Base-by-base conservation (phyloP, 2,329 filamentous ascomycete genomes). In the Didymosphaeria variabile region DNA sequence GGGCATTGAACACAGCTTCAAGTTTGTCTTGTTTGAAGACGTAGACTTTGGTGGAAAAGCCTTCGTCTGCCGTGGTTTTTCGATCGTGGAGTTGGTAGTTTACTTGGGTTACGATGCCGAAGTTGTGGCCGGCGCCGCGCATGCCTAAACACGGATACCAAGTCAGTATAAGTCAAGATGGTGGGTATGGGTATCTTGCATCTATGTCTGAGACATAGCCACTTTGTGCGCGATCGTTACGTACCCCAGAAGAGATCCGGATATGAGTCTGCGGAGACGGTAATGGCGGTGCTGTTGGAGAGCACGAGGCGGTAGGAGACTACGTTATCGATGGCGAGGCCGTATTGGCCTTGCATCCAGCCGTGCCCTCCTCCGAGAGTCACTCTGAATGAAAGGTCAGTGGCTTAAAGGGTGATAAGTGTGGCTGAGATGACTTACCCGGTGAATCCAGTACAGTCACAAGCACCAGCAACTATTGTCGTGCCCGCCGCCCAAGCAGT, bases 331-430 rank as follows among this genome's bases (percentile, higher is more conserved):
- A 64, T 53, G n/a, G 66, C 63, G 0, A 72, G 65, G 3, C 73
- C 73, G 51, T 86, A 78, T 19, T 78, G 74, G 0, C 85, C 83
- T 53, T 82, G 83, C 13, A 88, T 74, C 75, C 83, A 82, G 4
- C 87, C 86, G 64, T 86, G 86, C 0, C 87, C 87, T 29, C 86
- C 86, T 12, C 85, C 85, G 1, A 89, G 78, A 0, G 83, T 82
- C 6, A 88, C 49, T 15, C 49, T 52, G 8, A 26, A 17, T 10
- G 19, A 12, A 52, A 17, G 2, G 19, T 52, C 21, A 52, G 49
- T 17, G 5, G 6, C 12, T 1, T 3, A 5, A 19, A 19, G 29
- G 9, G 1, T 17, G 12, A 34, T 50, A 21, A 2, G n/a, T 31
- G 6, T 34, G 10, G 6, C 10, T 21, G 29, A 9, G 47, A 26